phyloP scores from a whole-genome alignment of 2,329 filamentous ascomycete species.

The Trichoderma sp. region DNA sequence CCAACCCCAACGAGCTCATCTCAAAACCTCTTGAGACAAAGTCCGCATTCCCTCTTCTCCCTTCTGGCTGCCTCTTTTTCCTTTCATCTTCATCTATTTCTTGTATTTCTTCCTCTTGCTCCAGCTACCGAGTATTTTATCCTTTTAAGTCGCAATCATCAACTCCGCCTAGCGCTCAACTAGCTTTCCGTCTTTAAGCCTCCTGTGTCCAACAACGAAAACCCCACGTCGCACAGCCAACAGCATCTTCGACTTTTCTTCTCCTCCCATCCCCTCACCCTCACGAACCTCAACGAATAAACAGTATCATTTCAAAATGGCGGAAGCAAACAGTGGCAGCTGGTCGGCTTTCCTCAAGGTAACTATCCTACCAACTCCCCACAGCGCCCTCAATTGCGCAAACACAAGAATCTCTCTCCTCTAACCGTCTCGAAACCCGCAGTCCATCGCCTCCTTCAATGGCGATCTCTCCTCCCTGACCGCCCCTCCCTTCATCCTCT shows the following conservation, averaged over 20 bases:
- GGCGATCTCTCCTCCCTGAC: constrained; percentile 78
- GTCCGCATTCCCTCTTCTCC: not conserved
- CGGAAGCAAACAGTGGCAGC: constrained; percentile 43
- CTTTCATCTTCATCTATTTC: not conserved
- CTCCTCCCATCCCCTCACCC: not conserved
- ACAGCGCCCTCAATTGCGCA: not conserved
- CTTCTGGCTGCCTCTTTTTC: not conserved
- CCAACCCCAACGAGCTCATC: not conserved
- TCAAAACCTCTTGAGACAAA: not conserved
- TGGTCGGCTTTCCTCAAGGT: constrained; percentile 55
- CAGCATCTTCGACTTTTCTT: not conserved
- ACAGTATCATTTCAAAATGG: constrained; percentile 25
- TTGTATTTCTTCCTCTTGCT: not conserved
- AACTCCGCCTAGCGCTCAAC: not conserved
- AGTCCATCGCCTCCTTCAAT: constrained; percentile 78
- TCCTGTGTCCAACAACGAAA: not conserved
- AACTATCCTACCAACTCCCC: constrained; percentile 12
- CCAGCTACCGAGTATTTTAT: not conserved
- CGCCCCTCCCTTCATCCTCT: constrained; percentile 79
- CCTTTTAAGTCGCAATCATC: not conserved
- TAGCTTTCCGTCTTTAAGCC: not conserved
- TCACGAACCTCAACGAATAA: not conserved
- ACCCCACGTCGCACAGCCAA: not conserved
- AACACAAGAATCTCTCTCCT: not conserved
- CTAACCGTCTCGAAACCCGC: not conserved